phyloP scores from a whole-genome alignment of 139 green algal species.

The Auxenochlorella pyrenoidosa region DNA sequence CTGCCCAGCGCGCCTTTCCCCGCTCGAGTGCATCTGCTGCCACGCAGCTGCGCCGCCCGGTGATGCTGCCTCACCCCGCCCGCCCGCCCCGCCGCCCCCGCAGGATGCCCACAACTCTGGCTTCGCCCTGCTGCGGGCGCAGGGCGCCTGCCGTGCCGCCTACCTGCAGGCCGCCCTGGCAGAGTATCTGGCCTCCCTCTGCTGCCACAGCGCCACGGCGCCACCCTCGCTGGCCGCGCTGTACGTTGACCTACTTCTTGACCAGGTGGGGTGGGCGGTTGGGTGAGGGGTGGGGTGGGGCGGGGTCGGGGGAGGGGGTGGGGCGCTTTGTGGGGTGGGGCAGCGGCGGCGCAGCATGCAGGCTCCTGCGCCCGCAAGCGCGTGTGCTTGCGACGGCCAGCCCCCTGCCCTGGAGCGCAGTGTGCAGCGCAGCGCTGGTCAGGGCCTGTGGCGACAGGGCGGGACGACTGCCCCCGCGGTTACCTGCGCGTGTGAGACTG shows the following conservation, averaged over 20 bases:
- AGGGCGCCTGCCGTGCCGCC: neutral
- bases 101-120: conserved; percentile 12
- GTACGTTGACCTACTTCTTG: conserved; percentile 19
- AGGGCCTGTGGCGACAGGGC: too few relatives aligned
- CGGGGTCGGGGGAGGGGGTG: too few relatives aligned
- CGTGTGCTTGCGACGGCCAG: too few relatives aligned
- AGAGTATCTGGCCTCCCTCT: conserved; percentile 28
- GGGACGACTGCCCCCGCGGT: too few relatives aligned
- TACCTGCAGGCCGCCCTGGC: conserved; percentile 36
- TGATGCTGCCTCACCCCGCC: neutral
- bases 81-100: neutral
- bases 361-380: too few relatives aligned
- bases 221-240: conserved; percentile 4
- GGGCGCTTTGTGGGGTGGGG: too few relatives aligned
- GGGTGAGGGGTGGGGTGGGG: too few relatives aligned
- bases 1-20: neutral
- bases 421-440: too few relatives aligned
- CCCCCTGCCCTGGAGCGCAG: too few relatives aligned
- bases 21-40: neutral
- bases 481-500: too few relatives aligned
- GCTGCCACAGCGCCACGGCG: neutral
- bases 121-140: neutral
- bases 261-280: conserved; percentile 11
- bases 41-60: neutral
- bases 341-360: too few relatives aligned